Evolutionary conservation across 2,329 filamentous ascomycete species (phyloP), one percentile per base, ranked within the genome.

Genomic region (Pseudopithomyces maydicus): DNA sequence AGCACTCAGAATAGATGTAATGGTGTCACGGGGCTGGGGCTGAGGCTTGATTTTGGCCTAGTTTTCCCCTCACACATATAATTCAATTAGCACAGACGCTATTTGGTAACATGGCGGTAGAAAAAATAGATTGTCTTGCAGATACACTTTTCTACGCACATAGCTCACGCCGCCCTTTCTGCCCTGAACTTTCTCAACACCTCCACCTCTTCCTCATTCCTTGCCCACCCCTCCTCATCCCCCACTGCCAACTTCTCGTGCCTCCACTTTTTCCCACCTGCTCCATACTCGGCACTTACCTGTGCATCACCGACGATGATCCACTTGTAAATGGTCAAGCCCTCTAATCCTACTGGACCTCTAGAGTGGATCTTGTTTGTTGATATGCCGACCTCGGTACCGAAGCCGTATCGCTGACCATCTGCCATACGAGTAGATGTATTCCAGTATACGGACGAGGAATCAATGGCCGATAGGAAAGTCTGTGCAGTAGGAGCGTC

Each of bases 361-460:
- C 95, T 83, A 1, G 91, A 90, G 74, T 99, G 95, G 62, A 99
- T 97, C 82, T 98, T 99, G 82, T 97, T 99, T 48, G 95, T 99
- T 79, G 91, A 96, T 78, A 99, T 98, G 53, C 95, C 95, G 22
- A 99, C 95, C 79, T 99, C 95, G 0, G 95, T 98, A 46, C 95
- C 95, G 77, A 99, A 99, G 7, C 95, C 95, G 74, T 96, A 98
- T 41, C 95, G 85, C 90, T 96, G 97, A 7, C 95, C 95, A 75
- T 99, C 95, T 6, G 93, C 92, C 79, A 99, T 94, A 49, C 95
- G 86, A 8, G 92, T 97, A 22, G 91, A 96, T 7, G 92, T 91
- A 74, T 99, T 99, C 92, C 94, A 97, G 82, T 96, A 99, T 17
- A 94, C 93, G 51, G 93, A 94, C 0, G 92, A 90, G 26, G 92